phyloP scores from a whole-genome alignment of 2,329 filamentous ascomycete species.

The Colletotrichum tropicicola region DNA sequence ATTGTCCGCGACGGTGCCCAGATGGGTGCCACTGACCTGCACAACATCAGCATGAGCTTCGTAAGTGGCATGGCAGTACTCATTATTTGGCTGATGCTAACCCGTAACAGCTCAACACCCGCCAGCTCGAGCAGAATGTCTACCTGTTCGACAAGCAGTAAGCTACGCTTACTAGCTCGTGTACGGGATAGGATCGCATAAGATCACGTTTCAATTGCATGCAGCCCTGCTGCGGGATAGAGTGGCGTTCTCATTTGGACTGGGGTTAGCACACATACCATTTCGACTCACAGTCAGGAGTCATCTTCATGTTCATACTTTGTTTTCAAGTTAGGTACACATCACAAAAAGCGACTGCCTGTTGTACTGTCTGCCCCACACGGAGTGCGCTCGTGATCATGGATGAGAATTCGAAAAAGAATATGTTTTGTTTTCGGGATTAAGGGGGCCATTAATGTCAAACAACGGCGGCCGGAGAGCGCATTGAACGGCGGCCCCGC shows the following conservation, averaged over 20 bases:
- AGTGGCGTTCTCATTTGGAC: not conserved
- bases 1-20: constrained; percentile 46
- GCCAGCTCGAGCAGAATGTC: constrained; percentile 24
- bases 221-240: not conserved
- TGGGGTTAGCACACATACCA: not conserved
- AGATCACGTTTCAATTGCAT: not conserved
- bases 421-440: not conserved
- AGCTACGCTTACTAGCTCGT: not conserved
- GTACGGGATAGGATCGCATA: not conserved
- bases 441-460: not conserved
- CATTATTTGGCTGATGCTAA: not conserved
- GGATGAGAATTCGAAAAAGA: not conserved
- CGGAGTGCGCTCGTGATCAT: not conserved
- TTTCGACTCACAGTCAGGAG: not conserved
- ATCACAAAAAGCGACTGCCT: not conserved
- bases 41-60: constrained; percentile 34
- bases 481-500: not conserved
- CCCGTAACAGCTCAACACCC: constrained; percentile 16
- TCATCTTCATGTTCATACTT: constrained; percentile 17
- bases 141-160: constrained; percentile 18
- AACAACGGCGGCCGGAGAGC: not conserved
- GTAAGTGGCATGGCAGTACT: not conserved
- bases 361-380: too few relatives aligned
- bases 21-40: constrained; percentile 39
- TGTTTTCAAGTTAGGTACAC: not conserved